Conservation (phyloP, 495 filamentous ascomycete species). For the Astrothelium macrocarpum region DNA sequence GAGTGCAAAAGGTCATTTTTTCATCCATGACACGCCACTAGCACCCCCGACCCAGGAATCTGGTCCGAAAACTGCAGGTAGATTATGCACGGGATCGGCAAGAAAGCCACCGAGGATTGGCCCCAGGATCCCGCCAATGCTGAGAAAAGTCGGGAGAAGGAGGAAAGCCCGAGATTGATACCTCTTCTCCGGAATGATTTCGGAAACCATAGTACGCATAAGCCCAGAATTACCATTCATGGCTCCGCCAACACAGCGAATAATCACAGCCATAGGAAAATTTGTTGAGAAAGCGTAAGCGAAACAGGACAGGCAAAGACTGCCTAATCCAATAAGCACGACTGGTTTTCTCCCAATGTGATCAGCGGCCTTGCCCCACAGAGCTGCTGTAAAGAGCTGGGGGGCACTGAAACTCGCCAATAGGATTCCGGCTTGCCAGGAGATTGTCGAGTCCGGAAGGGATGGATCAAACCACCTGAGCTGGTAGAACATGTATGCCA, state of each 20-base stretch:
- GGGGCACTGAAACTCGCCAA: slow-evolving; percentile 70
- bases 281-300: slow-evolving; percentile 65
- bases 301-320: slow-evolving; percentile 43
- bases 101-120: slow-evolving; percentile 56
- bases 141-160: slow-evolving; percentile 69
- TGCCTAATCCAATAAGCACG: slow-evolving; percentile 59
- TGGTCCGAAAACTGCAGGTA: slow-evolving; percentile 54
- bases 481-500: slow-evolving; percentile 49
- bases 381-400: slow-evolving; percentile 70
- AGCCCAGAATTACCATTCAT: slow-evolving; percentile 70
- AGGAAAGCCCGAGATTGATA: slow-evolving; percentile 66
- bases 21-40: slow-evolving; percentile 52
- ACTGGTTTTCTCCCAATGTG: slow-evolving; percentile 64
- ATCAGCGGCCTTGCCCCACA: slow-evolving; percentile 70
- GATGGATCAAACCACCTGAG: slow-evolving; percentile 38
- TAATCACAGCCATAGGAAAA: slow-evolving; percentile 64
- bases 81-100: slow-evolving; percentile 55
- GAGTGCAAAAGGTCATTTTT: slow-evolving; percentile 57
- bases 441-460: slow-evolving; percentile 41
- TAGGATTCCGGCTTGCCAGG: slow-evolving; percentile 66
- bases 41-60: slow-evolving; percentile 40
- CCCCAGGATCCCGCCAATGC: slow-evolving; percentile 66
- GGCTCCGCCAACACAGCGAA: slow-evolving; percentile 59
- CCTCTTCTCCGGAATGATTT: slow-evolving; percentile 59
- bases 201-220: slow-evolving; percentile 66